Evolutionary conservation across 495 filamentous ascomycete species (phyloP).

Genomic region (Clohesyomyces aquaticus): DNA sequence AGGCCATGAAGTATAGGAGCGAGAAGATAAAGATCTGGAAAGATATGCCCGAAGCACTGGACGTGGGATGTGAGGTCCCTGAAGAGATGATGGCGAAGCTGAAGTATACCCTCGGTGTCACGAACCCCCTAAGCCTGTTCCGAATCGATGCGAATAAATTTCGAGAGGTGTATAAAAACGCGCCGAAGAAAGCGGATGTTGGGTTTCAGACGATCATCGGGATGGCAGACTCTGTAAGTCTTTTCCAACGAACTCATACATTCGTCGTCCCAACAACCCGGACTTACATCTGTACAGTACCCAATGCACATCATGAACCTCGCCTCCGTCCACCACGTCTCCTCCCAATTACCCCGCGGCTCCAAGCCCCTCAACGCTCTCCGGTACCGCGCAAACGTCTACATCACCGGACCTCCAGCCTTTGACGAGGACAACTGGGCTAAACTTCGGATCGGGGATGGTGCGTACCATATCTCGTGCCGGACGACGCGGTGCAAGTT

Average conservation of each 20-base stretch:
- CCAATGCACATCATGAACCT: constrained; percentile 82
- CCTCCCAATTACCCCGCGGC: constrained; percentile 32
- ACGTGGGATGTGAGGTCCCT: constrained; percentile 57
- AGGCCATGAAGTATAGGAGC: constrained; percentile 58
- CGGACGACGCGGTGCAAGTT: constrained; percentile 76
- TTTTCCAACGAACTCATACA: too few relatives aligned
- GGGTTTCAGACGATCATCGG: constrained; percentile 78
- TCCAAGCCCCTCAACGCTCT: constrained; percentile 59
- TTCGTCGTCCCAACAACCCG: too few relatives aligned
- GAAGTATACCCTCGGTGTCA: constrained; percentile 63
- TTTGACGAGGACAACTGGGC: constrained; percentile 84
- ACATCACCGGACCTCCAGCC: constrained; percentile 64
- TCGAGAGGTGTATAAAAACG: constrained; percentile 74
- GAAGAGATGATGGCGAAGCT: constrained; percentile 54
- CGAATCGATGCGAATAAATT: constrained; percentile 63
- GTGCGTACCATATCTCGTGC: constrained; percentile 64
- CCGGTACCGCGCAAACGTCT: constrained; percentile 85
- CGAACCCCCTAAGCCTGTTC: constrained; percentile 71
- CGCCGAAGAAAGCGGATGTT: constrained; percentile 66
- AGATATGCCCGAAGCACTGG: constrained; percentile 58
- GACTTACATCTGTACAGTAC: constrained; percentile 56
- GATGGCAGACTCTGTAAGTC: constrained; percentile 80
- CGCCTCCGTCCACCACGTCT: constrained; percentile 69
- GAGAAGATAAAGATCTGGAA: constrained; percentile 79
- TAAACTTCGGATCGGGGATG: constrained; percentile 60